phyloP scores from a whole-genome alignment of 352 stramenopile genomes.

The Globisporangium recalcitrans region DNA sequence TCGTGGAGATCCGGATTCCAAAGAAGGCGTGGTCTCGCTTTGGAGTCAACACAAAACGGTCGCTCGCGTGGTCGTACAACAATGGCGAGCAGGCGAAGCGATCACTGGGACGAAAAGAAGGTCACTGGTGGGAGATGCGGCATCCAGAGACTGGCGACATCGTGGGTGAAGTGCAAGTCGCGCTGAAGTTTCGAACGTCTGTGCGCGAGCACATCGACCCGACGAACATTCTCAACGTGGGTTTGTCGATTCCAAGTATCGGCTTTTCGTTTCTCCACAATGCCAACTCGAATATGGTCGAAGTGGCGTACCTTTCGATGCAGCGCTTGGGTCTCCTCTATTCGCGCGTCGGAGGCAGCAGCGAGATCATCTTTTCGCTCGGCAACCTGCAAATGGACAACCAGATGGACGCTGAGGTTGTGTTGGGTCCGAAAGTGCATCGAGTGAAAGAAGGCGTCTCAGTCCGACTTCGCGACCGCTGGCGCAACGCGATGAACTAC shows the following conservation, averaged over 20 bases:
- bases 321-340: constrained; percentile 76
- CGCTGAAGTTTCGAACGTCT: constrained; percentile 76
- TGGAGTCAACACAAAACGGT: constrained; percentile 55
- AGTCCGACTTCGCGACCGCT: constrained; percentile 77
- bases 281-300: constrained; percentile 71
- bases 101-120: constrained; percentile 65
- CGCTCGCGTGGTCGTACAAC: constrained; percentile 75
- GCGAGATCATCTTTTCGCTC: constrained; percentile 74
- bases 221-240: constrained; percentile 69
- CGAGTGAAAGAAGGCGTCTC: constrained; percentile 84
- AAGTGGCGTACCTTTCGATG: constrained; percentile 86
- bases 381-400: constrained; percentile 89
- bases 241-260: constrained; percentile 74
- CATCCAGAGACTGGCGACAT: constrained; percentile 69
- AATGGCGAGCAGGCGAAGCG: constrained; percentile 65
- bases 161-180: constrained; percentile 75
- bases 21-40: constrained; percentile 80
- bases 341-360: constrained; percentile 70
- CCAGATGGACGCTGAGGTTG: constrained; percentile 84
- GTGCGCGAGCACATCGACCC: constrained; percentile 45
- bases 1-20: constrained; percentile 80
- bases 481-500: constrained; percentile 81
- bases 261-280: constrained; percentile 84
- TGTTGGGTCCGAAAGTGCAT: constrained; percentile 77
- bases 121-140: constrained; percentile 82